Evolutionary conservation across 495 filamentous ascomycete genomes (phyloP).

Genomic region (Penicillium ucsense): DNA sequence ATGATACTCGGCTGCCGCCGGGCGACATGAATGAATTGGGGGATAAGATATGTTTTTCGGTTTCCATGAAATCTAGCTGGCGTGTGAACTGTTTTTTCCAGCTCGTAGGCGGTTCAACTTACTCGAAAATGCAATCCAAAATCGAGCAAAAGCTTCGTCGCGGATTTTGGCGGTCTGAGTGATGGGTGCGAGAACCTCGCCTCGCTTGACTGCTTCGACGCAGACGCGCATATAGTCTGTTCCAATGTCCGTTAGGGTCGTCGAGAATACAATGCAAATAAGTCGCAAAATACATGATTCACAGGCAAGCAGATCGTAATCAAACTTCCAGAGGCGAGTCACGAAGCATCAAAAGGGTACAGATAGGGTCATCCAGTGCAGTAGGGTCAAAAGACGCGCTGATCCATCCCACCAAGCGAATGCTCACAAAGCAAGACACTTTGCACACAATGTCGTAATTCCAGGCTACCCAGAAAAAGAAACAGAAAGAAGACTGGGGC

Average conservation of each 20-base stretch:
- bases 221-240: conserved; percentile 27
- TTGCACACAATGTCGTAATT: too few relatives aligned
- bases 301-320: neutral
- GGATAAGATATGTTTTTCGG: neutral
- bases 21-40: too few relatives aligned
- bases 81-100: neutral
- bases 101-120: neutral
- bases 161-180: conserved; percentile 22
- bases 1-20: too few relatives aligned
- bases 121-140: conserved; percentile 35
- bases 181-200: conserved; percentile 30
- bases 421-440: too few relatives aligned
- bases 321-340: too few relatives aligned
- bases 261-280: neutral
- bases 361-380: too few relatives aligned
- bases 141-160: conserved; percentile 34
- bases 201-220: conserved; percentile 22
- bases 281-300: neutral
- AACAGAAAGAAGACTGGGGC: neutral
- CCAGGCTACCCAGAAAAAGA: neutral
- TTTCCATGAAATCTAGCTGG: too few relatives aligned
- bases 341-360: too few relatives aligned
- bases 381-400: too few relatives aligned
- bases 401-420: too few relatives aligned
- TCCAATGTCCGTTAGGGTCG: too few relatives aligned